Evolutionary conservation across 1,284 basidiomycete species (phyloP).

Genomic region (Apiotrichum akiyoshidainum): DNA sequence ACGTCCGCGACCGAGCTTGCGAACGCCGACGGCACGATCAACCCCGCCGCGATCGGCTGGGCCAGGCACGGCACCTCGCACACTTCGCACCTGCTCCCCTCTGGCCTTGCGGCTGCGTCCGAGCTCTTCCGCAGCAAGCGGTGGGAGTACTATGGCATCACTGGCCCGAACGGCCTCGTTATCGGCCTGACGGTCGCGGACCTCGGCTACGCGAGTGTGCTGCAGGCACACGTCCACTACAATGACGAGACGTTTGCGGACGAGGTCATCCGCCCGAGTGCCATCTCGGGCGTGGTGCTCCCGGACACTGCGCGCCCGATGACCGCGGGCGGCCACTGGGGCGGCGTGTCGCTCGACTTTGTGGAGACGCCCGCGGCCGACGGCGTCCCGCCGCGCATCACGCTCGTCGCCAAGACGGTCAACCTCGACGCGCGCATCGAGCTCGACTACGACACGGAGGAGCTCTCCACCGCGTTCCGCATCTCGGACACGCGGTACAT

Average conservation of each 20-base stretch:
- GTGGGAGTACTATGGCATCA: constrained; percentile 12
- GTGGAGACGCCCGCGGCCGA: not conserved
- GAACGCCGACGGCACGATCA: too few relatives aligned
- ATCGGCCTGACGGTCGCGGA: constrained; percentile 12
- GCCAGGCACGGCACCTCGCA: too few relatives aligned
- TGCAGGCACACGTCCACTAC: constrained; percentile 2
- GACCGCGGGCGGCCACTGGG: not conserved
- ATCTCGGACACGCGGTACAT: constrained; percentile 3
- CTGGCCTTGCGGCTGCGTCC: too few relatives aligned
- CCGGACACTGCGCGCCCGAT: constrained; percentile 1
- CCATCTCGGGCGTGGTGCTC: not conserved
- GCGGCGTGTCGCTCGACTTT: constrained; percentile 3
- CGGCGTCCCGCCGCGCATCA: not conserved
- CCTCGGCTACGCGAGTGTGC: constrained; percentile 7
- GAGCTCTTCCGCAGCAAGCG: constrained; percentile 7
- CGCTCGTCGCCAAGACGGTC: not conserved
- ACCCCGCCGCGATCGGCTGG: too few relatives aligned
- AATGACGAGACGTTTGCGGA: not conserved
- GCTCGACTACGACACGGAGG: constrained; percentile 6
- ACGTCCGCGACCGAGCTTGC: too few relatives aligned
- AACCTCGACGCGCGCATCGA: not conserved
- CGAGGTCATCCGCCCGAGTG: not conserved
- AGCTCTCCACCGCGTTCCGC: constrained; percentile 7
- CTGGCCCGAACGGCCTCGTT: not conserved
- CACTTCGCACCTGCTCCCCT: too few relatives aligned